Evolutionary conservation across 2,329 filamentous ascomycete genomes (phyloP).

Genomic region (Trichophyton rubrum): DNA sequence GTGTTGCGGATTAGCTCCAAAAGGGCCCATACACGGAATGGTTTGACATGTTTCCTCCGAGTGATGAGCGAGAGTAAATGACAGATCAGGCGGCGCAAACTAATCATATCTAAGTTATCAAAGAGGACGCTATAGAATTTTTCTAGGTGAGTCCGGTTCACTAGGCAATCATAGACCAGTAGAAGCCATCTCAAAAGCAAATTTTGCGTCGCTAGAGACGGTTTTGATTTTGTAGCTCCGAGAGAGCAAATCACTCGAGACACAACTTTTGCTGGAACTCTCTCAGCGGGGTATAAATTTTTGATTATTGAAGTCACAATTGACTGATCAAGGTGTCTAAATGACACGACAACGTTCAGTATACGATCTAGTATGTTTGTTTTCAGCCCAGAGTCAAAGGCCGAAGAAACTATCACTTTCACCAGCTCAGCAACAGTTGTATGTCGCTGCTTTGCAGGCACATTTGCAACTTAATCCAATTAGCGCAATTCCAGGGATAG

Average conservation of each 20-base stretch:
- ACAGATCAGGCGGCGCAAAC: conserved; percentile 56
- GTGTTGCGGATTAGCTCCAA: conserved; percentile 38
- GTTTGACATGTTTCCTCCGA: conserved; percentile 67
- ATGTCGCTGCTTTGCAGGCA: conserved; percentile 53
- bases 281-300: conserved; percentile 60
- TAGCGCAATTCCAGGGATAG: background rate
- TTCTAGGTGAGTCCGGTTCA: conserved; percentile 50
- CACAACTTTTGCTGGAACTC: conserved; percentile 48
- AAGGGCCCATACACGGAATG: conserved; percentile 67
- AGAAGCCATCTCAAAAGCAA: conserved; percentile 66
- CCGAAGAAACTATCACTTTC: conserved; percentile 49
- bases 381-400: conserved; percentile 57
- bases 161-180: conserved; percentile 59
- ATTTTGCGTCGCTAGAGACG: conserved; percentile 57
- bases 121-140: conserved; percentile 66
- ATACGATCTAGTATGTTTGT: conserved; percentile 49
- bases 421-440: conserved; percentile 51
- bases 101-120: conserved; percentile 68
- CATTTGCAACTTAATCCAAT: conserved; percentile 22
- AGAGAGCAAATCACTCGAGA: conserved; percentile 58
- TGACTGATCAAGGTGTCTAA: conserved; percentile 62
- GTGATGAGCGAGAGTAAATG: conserved; percentile 70
- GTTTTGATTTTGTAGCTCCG: conserved; percentile 66
- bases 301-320: conserved; percentile 57
- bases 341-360: conserved; percentile 53